These are phyloP conservation scores for Corymbia calophylla DNA, from an alignment of 441 rosid species.

Conservation along the genomic window DNA sequence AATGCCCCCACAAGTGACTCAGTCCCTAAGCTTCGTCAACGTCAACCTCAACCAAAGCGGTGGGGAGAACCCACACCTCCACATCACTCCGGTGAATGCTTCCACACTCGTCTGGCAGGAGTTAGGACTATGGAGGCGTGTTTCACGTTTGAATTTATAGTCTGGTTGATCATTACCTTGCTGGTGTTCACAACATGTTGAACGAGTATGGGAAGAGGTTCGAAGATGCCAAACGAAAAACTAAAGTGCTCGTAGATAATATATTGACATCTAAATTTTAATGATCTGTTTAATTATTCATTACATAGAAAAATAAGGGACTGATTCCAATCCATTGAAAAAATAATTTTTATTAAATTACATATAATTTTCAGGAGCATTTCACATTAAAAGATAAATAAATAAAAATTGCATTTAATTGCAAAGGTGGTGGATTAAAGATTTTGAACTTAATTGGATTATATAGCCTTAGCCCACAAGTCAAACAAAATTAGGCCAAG, in stretches of 20 bases:
- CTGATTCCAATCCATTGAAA: rapidly evolving
- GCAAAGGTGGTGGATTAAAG: background rate
- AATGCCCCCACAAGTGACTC: background rate
- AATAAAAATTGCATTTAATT: too few relatives aligned
- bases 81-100: background rate
- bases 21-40: background rate
- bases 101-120: background rate
- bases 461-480: background rate
- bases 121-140: background rate
- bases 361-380: too few relatives aligned
- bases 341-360: too few relatives aligned
- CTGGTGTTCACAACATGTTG: background rate
- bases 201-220: background rate
- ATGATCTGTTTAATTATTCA: rapidly evolving
- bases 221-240: background rate
- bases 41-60: background rate
- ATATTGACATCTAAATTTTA: rapidly evolving
- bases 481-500: background rate
- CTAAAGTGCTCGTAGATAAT: background rate
- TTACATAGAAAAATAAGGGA: too few relatives aligned
- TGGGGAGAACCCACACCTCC: background rate
- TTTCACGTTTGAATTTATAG: too few relatives aligned
- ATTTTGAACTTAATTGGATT: background rate
- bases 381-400: too few relatives aligned
- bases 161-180: background rate